phyloP scores from a whole-genome alignment of 257 asterid species.

The Vinca minor region DNA sequence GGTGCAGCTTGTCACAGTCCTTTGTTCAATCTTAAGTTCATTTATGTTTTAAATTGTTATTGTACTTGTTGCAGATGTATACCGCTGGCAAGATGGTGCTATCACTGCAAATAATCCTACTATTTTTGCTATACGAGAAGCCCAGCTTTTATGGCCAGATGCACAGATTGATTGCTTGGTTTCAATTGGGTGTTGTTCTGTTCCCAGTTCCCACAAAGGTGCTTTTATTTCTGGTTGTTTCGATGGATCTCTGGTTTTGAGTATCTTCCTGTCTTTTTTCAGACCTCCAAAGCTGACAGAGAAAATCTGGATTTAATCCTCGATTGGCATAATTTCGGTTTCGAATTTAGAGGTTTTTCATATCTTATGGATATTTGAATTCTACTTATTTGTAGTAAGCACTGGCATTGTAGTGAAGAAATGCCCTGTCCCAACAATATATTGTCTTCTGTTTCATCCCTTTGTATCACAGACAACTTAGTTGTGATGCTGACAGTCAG shows the following conservation, averaged over 20 bases:
- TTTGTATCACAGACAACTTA: background rate
- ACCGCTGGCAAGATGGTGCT: conserved; percentile 99
- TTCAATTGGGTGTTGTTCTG: conserved; percentile 93
- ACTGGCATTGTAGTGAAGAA: background rate
- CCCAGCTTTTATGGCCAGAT: conserved; percentile 96
- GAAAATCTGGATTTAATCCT: background rate
- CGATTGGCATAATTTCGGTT: background rate
- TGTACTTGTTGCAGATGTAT: conserved; percentile 39
- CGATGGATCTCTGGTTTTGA: background rate
- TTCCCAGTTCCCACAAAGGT: conserved; percentile 98
- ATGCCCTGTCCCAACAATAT: background rate
- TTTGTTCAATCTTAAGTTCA: conserved; percentile 15
- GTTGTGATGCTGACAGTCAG: background rate
- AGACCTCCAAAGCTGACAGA: no score
- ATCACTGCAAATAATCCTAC: conserved; percentile 98
- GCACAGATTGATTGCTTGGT: conserved; percentile 88
- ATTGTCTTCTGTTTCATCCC: background rate
- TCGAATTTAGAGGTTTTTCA: background rate
- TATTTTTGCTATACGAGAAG: conserved; percentile 87
- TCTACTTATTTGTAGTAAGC: background rate
- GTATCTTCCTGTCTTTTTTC: background rate
- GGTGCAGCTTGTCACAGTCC: conserved; percentile 7
- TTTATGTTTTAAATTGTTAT: conserved; percentile 17
- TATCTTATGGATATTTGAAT: background rate
- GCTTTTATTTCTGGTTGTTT: conserved; percentile 12